Percentiles rank a stretch among this genome's conserved stretches.
Evolutionary conservation across 1,284 basidiomycete species (phyloP).

Genomic region (Pyrrhoderma lamaoense): DNA sequence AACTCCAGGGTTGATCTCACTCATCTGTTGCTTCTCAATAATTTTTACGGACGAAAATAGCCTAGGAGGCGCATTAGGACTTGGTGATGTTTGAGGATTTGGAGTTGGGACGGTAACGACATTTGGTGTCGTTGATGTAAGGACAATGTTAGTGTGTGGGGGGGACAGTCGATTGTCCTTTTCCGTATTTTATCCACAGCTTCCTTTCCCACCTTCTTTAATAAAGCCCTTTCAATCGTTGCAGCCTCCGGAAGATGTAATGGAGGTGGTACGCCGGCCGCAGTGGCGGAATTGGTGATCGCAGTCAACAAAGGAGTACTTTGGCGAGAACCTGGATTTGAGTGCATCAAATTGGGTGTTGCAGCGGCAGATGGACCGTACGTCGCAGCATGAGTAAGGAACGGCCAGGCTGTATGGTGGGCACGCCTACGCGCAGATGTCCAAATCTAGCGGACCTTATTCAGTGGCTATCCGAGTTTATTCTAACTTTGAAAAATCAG

Average conservation of each 20-base stretch:
- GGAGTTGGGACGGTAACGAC: conserved; percentile 1
- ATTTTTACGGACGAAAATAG: conserved; percentile 61
- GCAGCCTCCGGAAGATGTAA: conserved; percentile 13
- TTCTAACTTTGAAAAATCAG: neutral
- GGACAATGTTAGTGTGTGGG: neutral
- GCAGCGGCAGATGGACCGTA: conserved; percentile 11
- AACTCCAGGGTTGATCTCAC: conserved; percentile 95
- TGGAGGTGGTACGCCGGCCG: neutral
- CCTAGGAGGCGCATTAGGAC: conserved; percentile 23
- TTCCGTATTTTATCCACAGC: neutral
- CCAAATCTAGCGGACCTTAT: conserved; percentile 69
- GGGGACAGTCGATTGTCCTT: neutral
- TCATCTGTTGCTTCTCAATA: conserved; percentile 91
- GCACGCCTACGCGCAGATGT: conserved; percentile 90
- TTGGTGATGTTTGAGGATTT: conserved; percentile 11
- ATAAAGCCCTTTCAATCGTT: neutral
- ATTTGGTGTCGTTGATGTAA: neutral
- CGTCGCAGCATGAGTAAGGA: conserved; percentile 44
- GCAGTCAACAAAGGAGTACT: conserved; percentile 9
- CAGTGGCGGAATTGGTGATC: conserved; percentile 2
- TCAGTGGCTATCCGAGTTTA: too few relatives aligned
- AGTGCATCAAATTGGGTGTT: conserved; percentile 14
- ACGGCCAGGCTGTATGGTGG: conserved; percentile 94
- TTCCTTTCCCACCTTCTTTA: conserved; percentile 2
- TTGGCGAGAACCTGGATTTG: conserved; percentile 14